phyloP scores from a whole-genome alignment of 2,329 filamentous ascomycete species.

The Myriangium duriaei region DNA sequence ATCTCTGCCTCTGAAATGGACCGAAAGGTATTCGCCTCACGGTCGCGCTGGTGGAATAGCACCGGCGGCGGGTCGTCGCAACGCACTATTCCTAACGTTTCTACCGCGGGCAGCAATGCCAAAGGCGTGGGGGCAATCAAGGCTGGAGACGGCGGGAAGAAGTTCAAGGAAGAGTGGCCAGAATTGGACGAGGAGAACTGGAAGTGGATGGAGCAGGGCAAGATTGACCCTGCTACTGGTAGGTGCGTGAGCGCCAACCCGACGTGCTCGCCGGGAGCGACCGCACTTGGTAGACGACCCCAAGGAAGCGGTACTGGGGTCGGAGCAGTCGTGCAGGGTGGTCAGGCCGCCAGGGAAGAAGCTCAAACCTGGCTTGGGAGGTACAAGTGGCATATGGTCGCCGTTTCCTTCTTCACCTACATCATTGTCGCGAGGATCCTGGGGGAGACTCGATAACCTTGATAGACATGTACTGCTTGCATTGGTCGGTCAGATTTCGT shows the following conservation, averaged over 20 bases:
- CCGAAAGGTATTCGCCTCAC: constrained; percentile 61
- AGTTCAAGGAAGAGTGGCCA: constrained; percentile 81
- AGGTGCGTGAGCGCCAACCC: constrained; percentile 22
- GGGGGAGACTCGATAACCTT: constrained; percentile 26
- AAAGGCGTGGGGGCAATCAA: constrained; percentile 71
- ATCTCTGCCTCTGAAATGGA: constrained; percentile 66
- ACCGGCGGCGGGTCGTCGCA: constrained; percentile 71
- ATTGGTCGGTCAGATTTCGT: too few relatives aligned
- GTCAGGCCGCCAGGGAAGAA: constrained; percentile 61
- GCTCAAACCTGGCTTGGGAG: constrained; percentile 70
- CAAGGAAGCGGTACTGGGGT: constrained; percentile 41
- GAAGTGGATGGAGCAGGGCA: constrained; percentile 77
- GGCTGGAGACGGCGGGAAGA: constrained; percentile 80
- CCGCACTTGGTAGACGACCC: constrained; percentile 51
- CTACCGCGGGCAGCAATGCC: constrained; percentile 28
- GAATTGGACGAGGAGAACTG: constrained; percentile 82
- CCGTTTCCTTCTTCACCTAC: constrained; percentile 64
- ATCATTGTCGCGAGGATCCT: constrained; percentile 69
- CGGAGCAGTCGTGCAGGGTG: constrained; percentile 62
- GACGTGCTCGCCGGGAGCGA: constrained; percentile 50
- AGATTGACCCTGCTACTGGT: constrained; percentile 67
- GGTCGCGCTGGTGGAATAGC: constrained; percentile 91
- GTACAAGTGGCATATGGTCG: constrained; percentile 64
- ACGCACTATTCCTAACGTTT: constrained; percentile 36
- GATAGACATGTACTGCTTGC: too few relatives aligned